Evolutionary conservation across 2,329 filamentous ascomycete genomes (phyloP).

Genomic region (Cladosporium sphaerospermum): DNA sequence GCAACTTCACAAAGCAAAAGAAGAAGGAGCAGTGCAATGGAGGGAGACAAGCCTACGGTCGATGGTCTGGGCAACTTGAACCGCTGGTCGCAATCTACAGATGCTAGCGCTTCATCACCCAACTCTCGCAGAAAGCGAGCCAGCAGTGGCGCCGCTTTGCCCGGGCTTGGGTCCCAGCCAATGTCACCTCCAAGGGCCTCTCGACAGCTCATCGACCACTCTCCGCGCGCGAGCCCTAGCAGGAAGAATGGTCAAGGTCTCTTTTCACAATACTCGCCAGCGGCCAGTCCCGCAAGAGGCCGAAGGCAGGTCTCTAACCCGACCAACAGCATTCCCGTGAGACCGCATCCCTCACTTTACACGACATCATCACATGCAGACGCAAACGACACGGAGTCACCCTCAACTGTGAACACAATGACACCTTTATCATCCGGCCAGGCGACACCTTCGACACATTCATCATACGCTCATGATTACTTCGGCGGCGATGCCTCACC

Average conservation of each 20-base stretch:
- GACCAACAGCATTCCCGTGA: neutral
- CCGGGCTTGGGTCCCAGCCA: conserved; percentile 28
- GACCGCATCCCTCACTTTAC: neutral
- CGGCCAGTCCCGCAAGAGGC: conserved; percentile 4
- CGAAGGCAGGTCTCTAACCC: conserved; percentile 10
- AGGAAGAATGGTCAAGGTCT: conserved; percentile 18
- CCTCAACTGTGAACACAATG: conserved; percentile 18
- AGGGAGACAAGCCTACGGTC: conserved; percentile 31
- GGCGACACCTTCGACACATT: conserved; percentile 27
- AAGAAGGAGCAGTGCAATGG: conserved; percentile 38
- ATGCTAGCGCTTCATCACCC: conserved; percentile 41
- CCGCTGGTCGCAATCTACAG: conserved; percentile 54
- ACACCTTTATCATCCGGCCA: conserved; percentile 23
- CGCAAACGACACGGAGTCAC: conserved; percentile 27
- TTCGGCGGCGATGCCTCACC: conserved; percentile 25
- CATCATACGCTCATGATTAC: conserved; percentile 25
- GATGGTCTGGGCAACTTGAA: conserved; percentile 48
- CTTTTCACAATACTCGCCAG: neutral
- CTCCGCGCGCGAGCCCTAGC: conserved; percentile 34
- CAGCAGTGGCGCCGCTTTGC: conserved; percentile 31
- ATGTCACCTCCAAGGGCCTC: conserved; percentile 28
- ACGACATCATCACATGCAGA: conserved; percentile 7
- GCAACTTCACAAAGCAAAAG: conserved; percentile 23
- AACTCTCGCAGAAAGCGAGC: conserved; percentile 34
- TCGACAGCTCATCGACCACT: conserved; percentile 27